Evolutionary conservation across 164 flowering plant species (phyloP).

Genomic region (Vitis riparia): DNA sequence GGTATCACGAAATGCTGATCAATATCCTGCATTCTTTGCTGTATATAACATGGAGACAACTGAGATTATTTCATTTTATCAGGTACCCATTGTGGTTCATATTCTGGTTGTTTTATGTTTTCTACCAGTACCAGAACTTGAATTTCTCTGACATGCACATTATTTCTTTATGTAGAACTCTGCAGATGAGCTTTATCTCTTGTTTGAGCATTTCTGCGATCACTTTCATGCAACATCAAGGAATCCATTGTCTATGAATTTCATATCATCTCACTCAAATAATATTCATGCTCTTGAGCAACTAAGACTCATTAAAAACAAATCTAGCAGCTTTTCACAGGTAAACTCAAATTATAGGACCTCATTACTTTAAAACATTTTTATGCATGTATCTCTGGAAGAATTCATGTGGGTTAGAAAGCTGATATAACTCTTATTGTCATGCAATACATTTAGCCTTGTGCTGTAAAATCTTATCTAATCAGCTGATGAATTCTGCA

Average conservation of each 20-base stretch:
- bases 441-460: neutral
- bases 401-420: neutral
- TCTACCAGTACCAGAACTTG: neutral
- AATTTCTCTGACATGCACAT: slow-evolving; percentile 7
- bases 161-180: slow-evolving; percentile 55
- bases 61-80: slow-evolving; percentile 87
- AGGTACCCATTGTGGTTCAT: slow-evolving; percentile 42
- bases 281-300: slow-evolving; percentile 84
- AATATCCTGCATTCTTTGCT: slow-evolving; percentile 84
- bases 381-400: neutral
- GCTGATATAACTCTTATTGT: neutral
- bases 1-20: slow-evolving; percentile 85
- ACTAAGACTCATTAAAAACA: slow-evolving; percentile 56
- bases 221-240: slow-evolving; percentile 69
- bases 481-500: slow-evolving; percentile 31
- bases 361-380: neutral
- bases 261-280: slow-evolving; percentile 92
- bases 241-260: slow-evolving; percentile 61
- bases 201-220: slow-evolving; percentile 85
- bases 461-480: neutral
- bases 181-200: slow-evolving; percentile 77
- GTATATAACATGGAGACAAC: slow-evolving; percentile 98
- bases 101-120: neutral
- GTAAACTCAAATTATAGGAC: slow-evolving; percentile 28
- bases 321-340: slow-evolving; percentile 65